A percentile compares a stretch with the other conserved stretches of the same genome.
These are phyloP conservation scores for Effrenium voratum DNA, from an alignment of 73 alveolate species.

Conservation along the genomic window DNA sequence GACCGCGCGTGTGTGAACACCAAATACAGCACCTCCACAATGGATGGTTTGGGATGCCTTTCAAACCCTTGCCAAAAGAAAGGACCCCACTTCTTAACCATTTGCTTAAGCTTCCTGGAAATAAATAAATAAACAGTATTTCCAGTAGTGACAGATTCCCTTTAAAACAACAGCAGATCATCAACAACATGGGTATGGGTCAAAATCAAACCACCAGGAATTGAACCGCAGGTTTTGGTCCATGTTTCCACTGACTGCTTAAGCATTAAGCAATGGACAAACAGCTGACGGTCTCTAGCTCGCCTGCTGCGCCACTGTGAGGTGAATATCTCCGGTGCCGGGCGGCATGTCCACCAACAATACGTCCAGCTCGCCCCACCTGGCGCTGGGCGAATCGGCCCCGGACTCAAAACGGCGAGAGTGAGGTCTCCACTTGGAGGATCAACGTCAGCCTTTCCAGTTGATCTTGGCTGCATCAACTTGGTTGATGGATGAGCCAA, in stretches of 20 bases:
- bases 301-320: slow-evolving; percentile 89
- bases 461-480: too few relatives aligned
- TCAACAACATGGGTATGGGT: not conserved
- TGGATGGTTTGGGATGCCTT: too few relatives aligned
- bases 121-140: not conserved
- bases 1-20: too few relatives aligned
- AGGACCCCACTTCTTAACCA: too few relatives aligned
- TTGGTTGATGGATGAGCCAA: too few relatives aligned
- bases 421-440: too few relatives aligned
- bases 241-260: not conserved
- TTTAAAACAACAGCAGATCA: not conserved
- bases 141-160: not conserved
- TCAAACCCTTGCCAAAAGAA: too few relatives aligned
- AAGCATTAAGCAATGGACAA: too few relatives aligned
- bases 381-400: too few relatives aligned
- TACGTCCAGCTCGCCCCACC: slow-evolving; percentile 88
- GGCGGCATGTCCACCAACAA: slow-evolving; percentile 80
- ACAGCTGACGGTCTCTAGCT: not conserved
- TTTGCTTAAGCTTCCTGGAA: not conserved
- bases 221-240: not conserved
- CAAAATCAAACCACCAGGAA: not conserved
- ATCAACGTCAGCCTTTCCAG: too few relatives aligned
- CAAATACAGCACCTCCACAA: too few relatives aligned
- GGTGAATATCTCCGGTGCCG: slow-evolving; percentile 93
- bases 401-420: too few relatives aligned